Percentiles rank a stretch among this genome's conserved stretches.
Evolutionary conservation across 139 green algal genomes (phyloP).

Genomic region (Chlorella vulgaris): DNA sequence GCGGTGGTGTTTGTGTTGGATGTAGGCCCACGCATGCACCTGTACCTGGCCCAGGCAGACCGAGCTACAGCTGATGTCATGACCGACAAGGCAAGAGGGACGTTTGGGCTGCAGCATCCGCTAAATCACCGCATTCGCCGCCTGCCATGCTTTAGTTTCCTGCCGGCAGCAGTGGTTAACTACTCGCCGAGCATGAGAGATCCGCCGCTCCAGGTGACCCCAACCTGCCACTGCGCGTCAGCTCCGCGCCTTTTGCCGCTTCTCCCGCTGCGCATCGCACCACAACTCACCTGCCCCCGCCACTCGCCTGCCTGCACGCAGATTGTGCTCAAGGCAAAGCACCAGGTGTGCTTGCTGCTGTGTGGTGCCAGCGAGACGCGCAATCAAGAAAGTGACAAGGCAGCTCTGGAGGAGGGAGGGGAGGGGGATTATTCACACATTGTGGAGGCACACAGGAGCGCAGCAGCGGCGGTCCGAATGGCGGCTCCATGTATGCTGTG

Average conservation of each 20-base stretch:
- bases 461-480: too few species aligned
- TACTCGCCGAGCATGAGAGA: too few species aligned
- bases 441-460: not conserved
- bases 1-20: slow-evolving; percentile 40
- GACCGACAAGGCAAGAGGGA: slow-evolving; percentile 31
- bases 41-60: slow-evolving; percentile 14
- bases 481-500: not conserved
- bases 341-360: slow-evolving; percentile 37
- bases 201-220: too few species aligned
- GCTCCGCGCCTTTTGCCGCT: too few species aligned
- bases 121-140: too few species aligned
- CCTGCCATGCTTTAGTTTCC: too few species aligned
- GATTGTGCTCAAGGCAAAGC: slow-evolving; percentile 38
- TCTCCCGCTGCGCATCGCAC: too few species aligned
- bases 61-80: slow-evolving; percentile 28
- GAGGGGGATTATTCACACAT: not conserved
- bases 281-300: too few species aligned
- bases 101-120: too few species aligned
- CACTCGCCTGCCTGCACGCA: not conserved
- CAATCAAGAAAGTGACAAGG: not conserved
- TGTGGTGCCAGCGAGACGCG: slow-evolving; percentile 36
- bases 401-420: not conserved
- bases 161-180: too few species aligned
- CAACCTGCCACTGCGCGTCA: too few species aligned
- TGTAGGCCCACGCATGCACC: slow-evolving; percentile 43